Conservation (phyloP, 2,329 filamentous ascomycete genomes). For the Trichoderma citrinoviride region DNA sequence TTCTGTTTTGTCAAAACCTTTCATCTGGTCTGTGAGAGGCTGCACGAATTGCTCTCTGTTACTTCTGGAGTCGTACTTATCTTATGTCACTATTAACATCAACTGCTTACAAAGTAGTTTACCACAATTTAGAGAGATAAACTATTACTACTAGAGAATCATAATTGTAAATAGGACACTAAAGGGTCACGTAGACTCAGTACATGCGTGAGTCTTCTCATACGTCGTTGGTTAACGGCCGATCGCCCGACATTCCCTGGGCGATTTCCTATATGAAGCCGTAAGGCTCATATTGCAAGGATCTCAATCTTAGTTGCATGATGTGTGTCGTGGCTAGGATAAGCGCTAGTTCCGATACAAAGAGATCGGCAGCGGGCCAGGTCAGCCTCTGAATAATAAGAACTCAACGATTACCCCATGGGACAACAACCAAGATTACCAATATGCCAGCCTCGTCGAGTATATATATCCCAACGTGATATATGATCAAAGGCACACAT, state of each 20-base stretch:
- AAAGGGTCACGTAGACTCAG: background rate
- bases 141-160: too few species aligned
- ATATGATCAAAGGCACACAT: too few species aligned
- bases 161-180: too few species aligned
- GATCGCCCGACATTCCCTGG: background rate
- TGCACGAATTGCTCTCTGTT: too few species aligned
- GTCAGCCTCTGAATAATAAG: background rate
- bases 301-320: constrained; percentile 1
- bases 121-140: too few species aligned
- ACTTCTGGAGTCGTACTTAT: too few species aligned
- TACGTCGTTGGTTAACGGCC: background rate
- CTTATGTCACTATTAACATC: too few species aligned
- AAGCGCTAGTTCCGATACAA: constrained; percentile 1
- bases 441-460: background rate
- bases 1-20: too few species aligned
- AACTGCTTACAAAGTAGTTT: too few species aligned
- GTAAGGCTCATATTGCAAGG: background rate
- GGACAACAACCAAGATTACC: background rate
- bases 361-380: background rate
- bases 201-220: background rate
- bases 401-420: background rate
- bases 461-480: background rate
- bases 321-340: background rate
- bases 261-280: background rate
- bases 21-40: too few species aligned